Evolutionary conservation across 768 basidiomycete species (phyloP).

Genomic region (Mycena galopus): DNA sequence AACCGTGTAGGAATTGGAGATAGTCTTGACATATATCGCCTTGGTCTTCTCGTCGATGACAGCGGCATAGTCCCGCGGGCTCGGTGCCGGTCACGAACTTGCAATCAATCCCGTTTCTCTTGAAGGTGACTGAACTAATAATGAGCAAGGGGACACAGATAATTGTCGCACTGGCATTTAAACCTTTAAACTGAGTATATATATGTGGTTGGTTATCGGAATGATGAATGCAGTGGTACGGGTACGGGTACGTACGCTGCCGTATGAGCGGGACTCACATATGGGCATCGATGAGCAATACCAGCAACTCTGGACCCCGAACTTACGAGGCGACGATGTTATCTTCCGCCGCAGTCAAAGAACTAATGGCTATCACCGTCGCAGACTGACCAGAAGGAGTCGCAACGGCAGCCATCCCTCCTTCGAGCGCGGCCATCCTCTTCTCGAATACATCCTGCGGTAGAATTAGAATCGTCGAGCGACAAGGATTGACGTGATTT

Average conservation of each 20-base stretch:
- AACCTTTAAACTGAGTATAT: slow-evolving; percentile 78
- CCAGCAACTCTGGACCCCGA: slow-evolving; percentile 13
- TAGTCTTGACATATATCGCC: slow-evolving; percentile 79
- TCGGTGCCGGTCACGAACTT: slow-evolving; percentile 70
- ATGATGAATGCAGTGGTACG: too few relatives aligned
- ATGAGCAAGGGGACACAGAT: neutral
- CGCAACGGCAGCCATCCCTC: slow-evolving; percentile 81
- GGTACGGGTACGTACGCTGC: slow-evolving; percentile 72
- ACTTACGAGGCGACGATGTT: slow-evolving; percentile 80
- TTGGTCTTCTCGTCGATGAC: slow-evolving; percentile 85
- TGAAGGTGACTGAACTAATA: slow-evolving; percentile 64
- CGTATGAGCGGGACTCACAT: slow-evolving; percentile 77
- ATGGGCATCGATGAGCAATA: neutral
- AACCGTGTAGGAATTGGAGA: slow-evolving; percentile 80
- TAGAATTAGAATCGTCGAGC: neutral
- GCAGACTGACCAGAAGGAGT: slow-evolving; percentile 81
- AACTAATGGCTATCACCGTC: slow-evolving; percentile 75
- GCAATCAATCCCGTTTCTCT: slow-evolving; percentile 73
- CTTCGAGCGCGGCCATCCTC: slow-evolving; percentile 82
- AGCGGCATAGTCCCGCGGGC: slow-evolving; percentile 68
- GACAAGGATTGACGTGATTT: too few relatives aligned
- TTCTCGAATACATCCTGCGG: slow-evolving; percentile 81
- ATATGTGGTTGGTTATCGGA: too few relatives aligned
- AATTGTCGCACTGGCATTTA: neutral
- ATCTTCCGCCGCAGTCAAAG: slow-evolving; percentile 73